Percentiles rank a stretch among this genome's conserved stretches.
Conservation (phyloP, 495 filamentous ascomycete species). For the Cryomyces minteri region DNA sequence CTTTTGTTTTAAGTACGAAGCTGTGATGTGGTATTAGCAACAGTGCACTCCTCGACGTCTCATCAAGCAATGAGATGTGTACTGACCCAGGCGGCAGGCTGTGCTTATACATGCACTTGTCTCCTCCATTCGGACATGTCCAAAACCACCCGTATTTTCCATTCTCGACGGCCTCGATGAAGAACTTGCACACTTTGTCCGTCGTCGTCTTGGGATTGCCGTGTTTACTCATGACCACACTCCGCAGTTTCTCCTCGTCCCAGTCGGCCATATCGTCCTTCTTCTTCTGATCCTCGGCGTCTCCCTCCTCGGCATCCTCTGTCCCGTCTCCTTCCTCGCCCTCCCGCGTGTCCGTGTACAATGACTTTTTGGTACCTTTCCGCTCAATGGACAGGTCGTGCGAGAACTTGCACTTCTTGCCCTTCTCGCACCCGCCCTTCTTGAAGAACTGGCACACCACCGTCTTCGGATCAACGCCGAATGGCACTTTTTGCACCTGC, state of each 20-base stretch:
- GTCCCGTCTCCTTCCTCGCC: constrained; percentile 42
- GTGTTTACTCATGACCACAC: constrained; percentile 85
- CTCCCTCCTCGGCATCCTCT: constrained; percentile 31
- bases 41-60: no score
- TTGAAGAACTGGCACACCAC: constrained; percentile 94
- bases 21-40: constrained; percentile 20
- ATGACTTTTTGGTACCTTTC: constrained; percentile 76
- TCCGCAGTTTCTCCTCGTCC: constrained; percentile 90
- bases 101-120: constrained; percentile 98
- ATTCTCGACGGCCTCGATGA: constrained; percentile 95
- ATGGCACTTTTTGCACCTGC: constrained; percentile 89
- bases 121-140: constrained; percentile 88
- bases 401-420: constrained; percentile 91
- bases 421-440: constrained; percentile 94
- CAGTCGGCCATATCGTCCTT: constrained; percentile 86
- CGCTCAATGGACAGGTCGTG: constrained; percentile 81
- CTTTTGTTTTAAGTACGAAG: constrained; percentile 94
- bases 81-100: constrained; percentile 74
- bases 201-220: constrained; percentile 92
- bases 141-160: constrained; percentile 99
- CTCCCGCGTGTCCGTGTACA: constrained; percentile 76
- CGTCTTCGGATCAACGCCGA: constrained; percentile 96
- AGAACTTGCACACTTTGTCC: constrained; percentile 98
- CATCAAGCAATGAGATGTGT: not conserved
- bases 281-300: constrained; percentile 66